phyloP scores from a whole-genome alignment of 768 basidiomycete species.

The Lentinula guzmanii region DNA sequence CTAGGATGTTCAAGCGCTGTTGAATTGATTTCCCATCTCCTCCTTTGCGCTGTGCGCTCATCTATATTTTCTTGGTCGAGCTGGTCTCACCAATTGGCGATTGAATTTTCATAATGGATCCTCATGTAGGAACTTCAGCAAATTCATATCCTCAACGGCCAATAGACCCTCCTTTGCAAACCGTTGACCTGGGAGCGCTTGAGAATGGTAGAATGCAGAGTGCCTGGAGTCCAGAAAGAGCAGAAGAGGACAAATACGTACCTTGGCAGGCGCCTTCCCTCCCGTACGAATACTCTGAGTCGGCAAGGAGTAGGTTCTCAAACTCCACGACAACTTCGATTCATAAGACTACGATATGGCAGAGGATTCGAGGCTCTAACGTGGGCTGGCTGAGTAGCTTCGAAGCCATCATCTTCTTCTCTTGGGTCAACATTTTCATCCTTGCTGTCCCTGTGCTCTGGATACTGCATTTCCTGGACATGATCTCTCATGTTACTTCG shows the following conservation, averaged over 20 bases:
- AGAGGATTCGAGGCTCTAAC: background rate
- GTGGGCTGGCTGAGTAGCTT: conserved; percentile 27
- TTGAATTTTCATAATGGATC: conserved; percentile 9
- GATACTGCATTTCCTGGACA: conserved; percentile 19
- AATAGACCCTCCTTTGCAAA: conserved; percentile 13
- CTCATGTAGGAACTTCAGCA: conserved; percentile 10
- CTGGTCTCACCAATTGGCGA: conserved; percentile 17
- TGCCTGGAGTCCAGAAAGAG: conserved; percentile 8
- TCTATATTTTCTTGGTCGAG: conserved; percentile 11
- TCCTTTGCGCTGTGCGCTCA: conserved; percentile 6
- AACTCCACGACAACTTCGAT: background rate
- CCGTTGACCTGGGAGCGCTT: conserved; percentile 1
- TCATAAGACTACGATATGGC: background rate
- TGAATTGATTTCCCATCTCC: conserved; percentile 1
- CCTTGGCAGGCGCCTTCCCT: background rate
- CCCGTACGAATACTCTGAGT: background rate
- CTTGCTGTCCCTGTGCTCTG: conserved; percentile 23
- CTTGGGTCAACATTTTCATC: conserved; percentile 37
- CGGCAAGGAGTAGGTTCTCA: conserved; percentile 2
- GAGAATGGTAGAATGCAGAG: conserved; percentile 2
- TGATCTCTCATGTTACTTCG: conserved; percentile 16
- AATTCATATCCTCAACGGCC: conserved; percentile 18
- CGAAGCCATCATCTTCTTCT: conserved; percentile 24
- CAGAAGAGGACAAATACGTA: conserved; percentile 5
- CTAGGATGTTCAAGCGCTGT: background rate